These are phyloP conservation scores for Myxozyma melibiosi DNA, from an alignment of 805 yeast species.

Conservation along the genomic window DNA sequence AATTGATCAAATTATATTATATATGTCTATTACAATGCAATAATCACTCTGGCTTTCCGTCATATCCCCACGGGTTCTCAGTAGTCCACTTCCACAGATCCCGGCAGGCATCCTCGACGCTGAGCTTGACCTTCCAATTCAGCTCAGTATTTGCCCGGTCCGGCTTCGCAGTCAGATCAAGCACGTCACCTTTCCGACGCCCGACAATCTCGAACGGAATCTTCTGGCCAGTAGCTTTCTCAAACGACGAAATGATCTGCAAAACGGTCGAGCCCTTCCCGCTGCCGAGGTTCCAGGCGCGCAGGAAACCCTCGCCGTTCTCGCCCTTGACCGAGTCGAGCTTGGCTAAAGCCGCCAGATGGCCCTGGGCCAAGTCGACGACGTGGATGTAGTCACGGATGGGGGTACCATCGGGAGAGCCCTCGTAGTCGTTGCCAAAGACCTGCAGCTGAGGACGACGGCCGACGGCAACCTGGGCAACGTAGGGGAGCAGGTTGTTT, in stretches of 20 bases:
- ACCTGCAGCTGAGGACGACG: constrained; percentile 66
- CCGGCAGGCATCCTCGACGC: constrained; percentile 63
- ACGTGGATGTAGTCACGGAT: constrained; percentile 82
- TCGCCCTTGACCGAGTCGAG: constrained; percentile 43
- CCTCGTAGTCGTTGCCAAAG: constrained; percentile 69
- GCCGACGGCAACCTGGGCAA: constrained; percentile 78
- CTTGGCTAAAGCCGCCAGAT: constrained; percentile 67
- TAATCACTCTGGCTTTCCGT: constrained; percentile 16
- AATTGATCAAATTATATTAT: neutral
- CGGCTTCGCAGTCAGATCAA: constrained; percentile 72
- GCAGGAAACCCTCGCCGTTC: constrained; percentile 51
- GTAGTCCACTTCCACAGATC: constrained; percentile 81
- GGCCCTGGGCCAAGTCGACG: constrained; percentile 77
- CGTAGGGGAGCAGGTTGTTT: constrained; percentile 70
- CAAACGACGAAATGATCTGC: constrained; percentile 67
- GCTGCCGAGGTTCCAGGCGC: constrained; percentile 84
- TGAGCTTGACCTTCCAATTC: constrained; percentile 59
- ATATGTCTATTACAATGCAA: neutral
- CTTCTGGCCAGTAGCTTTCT: constrained; percentile 62
- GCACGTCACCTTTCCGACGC: constrained; percentile 76
- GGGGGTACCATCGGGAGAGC: constrained; percentile 74
- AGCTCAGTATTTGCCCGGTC: constrained; percentile 67
- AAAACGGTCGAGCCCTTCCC: constrained; percentile 80
- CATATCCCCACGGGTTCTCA: constrained; percentile 65
- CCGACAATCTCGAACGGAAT: constrained; percentile 67